Evolutionary conservation across 139 green algal species (phyloP), one percentile per base, ranked within the genome.

Genomic region (Ostreobium quekettii): DNA sequence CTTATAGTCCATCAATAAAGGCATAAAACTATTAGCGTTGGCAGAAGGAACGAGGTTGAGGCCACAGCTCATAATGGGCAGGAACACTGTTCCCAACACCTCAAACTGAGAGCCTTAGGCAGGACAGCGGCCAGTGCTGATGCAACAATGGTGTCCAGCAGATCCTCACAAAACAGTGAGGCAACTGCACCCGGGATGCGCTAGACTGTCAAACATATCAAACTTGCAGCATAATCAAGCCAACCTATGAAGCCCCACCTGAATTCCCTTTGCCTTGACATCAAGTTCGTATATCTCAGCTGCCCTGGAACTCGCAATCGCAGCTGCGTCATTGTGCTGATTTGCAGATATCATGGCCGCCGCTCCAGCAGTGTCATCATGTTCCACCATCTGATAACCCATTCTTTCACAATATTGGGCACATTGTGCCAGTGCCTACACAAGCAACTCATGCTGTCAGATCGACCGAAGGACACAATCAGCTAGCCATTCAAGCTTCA

Each of bases 201-300:
- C n/a, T n/a, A n/a, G n/a, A n/a, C n/a, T n/a, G n/a, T n/a, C n/a
- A n/a, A n/a, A n/a, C n/a, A n/a, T n/a, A n/a, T n/a, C n/a, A n/a
- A n/a, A n/a, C n/a, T n/a, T n/a, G n/a, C n/a, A n/a, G n/a, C n/a
- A n/a, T n/a, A n/a, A n/a, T n/a, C n/a, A n/a, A n/a, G n/a, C n/a
- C n/a, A n/a, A n/a, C n/a, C n/a, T n/a, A 53, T 11, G 42, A 53
- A 19, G 42, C 42, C 19, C 19, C 42, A 53, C 22, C 47, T 83
- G 76, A 35, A 88, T 83, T 8, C 77, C 79, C 53, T 79, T 74
- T 47, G 80, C 82, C 58, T 85, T 36, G 7, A 88, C 75, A 4
- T 85, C 74, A 26, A 88, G 72, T 1, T 78, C 82, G 47, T 88
- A 88, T 68, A 88, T 71, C 74, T 88, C 82, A 26, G 82, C 79